Evolutionary conservation across 2,329 filamentous ascomycete species (phyloP), one percentile per base, ranked within the genome.

Genomic region (Aspergillus transmontanensis): DNA sequence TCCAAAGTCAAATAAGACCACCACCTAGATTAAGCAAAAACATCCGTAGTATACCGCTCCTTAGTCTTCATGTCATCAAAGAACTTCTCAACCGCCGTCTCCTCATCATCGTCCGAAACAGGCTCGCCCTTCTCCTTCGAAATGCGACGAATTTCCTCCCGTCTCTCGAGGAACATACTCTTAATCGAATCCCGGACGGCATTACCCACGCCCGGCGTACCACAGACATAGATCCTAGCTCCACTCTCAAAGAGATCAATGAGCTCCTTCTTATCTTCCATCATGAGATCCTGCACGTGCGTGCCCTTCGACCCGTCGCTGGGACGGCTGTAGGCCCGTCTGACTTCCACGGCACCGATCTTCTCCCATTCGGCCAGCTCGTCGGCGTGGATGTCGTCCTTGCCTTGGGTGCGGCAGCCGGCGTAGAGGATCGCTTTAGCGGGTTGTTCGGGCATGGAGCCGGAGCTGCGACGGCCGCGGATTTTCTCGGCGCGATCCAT

Each of bases 171-270:
- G n/a, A 72, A 72, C n/a, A 82, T 76, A 34, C 65, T 57, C 45
- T 78, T 73, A 5, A 77, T 72, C 4, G 78, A 76, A 6, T 79
- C 77, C 62, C 80, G 78, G 21, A 87, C 78, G 0, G 77, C 84
- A 60, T 82, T 80, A 21, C 83, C 84, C 1, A 87, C 78, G 14
- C 78, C 78, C 2, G 80, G 78, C 48, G 85, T 86, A 4, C 90
- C 90, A 72, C 90, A 92, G 2, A 91, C 84, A 69, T 86, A 92
- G 0, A 90, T 77, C 70, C 85, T 84, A 0, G 88, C 84, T 0
- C 82, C 84, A 5, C 74, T 65, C 0, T 80, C 75, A 62, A 83
- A 86, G 46, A 86, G 67, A 32, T 78, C 72, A 7, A 79, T 70
- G 2, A 85, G 71, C 11, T 84, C 79, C n/a, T 77, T 74, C 0